Evolutionary conservation across 1,284 basidiomycete species (phyloP).

Genomic region (Athelia sp.): DNA sequence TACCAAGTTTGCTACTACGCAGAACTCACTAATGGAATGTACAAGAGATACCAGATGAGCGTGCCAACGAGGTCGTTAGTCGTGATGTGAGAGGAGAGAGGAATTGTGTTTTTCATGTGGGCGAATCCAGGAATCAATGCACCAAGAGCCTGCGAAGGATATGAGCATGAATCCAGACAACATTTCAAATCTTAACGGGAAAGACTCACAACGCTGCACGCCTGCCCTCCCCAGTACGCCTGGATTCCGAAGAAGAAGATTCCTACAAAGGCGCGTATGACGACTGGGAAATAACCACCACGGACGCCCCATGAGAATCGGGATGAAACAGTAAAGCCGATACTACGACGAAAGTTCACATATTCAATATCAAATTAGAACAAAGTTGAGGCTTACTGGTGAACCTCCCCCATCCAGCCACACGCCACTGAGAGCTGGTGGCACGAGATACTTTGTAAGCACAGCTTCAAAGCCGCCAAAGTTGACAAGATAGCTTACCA

Average conservation of each 20-base stretch:
- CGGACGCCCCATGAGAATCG: constrained; percentile 4
- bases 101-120: constrained; percentile 6
- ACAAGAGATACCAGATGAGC: constrained; percentile 3
- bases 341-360: not conserved
- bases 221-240: constrained; percentile 6
- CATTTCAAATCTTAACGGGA: too few relatives aligned
- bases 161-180: not conserved
- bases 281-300: not conserved
- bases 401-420: constrained; percentile 5
- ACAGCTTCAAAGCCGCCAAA: not conserved
- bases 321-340: constrained; percentile 3
- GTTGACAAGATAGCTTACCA: not conserved
- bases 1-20: not conserved
- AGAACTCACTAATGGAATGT: not conserved
- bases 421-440: constrained; percentile 1
- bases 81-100: constrained; percentile 1
- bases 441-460: not conserved
- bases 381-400: not conserved
- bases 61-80: constrained; percentile 6
- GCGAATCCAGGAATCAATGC: constrained; percentile 6
- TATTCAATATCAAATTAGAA: not conserved
- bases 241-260: not conserved
- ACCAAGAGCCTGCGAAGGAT: not conserved
- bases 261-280: not conserved
- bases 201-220: constrained; percentile 1